These are phyloP conservation scores for Trichoderma reesei DNA, from an alignment of 495 filamentous ascomycete genomes.

Conservation along the genomic window DNA sequence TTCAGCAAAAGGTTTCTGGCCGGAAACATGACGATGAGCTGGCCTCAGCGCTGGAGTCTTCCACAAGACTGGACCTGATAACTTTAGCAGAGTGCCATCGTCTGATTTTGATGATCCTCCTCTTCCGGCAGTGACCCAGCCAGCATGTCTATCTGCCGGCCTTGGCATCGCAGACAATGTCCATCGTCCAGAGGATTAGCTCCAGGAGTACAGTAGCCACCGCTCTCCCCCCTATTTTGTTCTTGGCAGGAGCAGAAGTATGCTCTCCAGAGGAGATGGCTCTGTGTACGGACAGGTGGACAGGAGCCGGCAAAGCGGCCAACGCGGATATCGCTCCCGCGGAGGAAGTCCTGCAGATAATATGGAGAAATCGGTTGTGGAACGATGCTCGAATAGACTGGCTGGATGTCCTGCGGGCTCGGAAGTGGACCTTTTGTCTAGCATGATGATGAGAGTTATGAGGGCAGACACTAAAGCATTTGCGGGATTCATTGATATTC, in stretches of 20 bases:
- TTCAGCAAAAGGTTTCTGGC: neutral
- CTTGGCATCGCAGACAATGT: neutral
- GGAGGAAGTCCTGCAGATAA: neutral
- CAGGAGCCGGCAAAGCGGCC: neutral
- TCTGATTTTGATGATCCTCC: neutral
- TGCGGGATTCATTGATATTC: too few species aligned
- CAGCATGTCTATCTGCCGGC: neutral
- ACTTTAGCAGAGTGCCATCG: neutral
- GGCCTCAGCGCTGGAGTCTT: neutral
- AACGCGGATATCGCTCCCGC: neutral
- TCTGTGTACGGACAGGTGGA: neutral
- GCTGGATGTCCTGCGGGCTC: neutral
- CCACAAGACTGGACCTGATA: neutral
- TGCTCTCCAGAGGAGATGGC: neutral
- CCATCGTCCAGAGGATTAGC: neutral
- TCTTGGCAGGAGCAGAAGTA: neutral
- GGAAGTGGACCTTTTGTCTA: neutral
- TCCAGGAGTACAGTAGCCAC: neutral
- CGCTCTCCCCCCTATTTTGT: neutral
- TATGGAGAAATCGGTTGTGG: neutral
- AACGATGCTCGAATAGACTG: neutral
- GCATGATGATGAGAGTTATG: neutral
- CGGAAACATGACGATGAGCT: neutral
- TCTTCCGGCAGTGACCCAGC: neutral
- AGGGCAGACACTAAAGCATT: too few species aligned